Evolutionary conservation across 75 land plant genomes (phyloP).

Genomic region (Pseudotsuga menziesii): DNA sequence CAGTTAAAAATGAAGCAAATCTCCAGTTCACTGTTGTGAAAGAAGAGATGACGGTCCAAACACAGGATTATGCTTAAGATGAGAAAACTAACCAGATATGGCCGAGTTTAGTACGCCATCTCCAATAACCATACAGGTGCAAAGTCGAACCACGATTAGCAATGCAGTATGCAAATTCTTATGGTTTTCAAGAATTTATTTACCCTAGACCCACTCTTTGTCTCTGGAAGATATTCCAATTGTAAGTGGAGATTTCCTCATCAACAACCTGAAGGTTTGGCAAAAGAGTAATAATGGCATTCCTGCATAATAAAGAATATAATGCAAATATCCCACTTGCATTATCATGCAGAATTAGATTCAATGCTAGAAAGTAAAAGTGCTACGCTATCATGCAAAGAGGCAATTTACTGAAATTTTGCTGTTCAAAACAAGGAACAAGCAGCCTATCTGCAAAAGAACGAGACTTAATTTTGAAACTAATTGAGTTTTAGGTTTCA

Average conservation of each 20-base stretch:
- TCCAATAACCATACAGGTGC: slow-evolving; percentile 42
- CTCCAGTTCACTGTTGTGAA: neutral
- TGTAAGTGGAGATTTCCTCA: slow-evolving; percentile 61
- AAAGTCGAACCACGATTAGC: slow-evolving; percentile 40
- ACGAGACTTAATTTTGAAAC: neutral
- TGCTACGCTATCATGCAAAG: slow-evolving; percentile 1
- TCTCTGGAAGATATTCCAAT: slow-evolving; percentile 15
- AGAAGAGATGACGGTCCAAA: neutral
- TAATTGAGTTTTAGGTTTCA: neutral
- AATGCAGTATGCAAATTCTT: no score
- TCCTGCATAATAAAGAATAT: slow-evolving; percentile 57
- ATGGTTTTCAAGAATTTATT: slow-evolving; percentile 42
- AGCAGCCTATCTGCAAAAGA: neutral
- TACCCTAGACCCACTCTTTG: slow-evolving; percentile 22
- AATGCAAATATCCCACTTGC: slow-evolving; percentile 56
- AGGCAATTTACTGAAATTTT: neutral
- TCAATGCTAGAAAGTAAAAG: slow-evolving; percentile 1
- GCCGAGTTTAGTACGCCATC: slow-evolving; percentile 48
- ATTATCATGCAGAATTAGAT: neutral
- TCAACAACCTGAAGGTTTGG: slow-evolving; percentile 61
- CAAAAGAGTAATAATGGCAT: slow-evolving; percentile 46
- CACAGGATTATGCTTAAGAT: neutral
- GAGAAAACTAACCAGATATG: slow-evolving; percentile 32
- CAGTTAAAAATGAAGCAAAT: neutral
- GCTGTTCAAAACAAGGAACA: neutral